Percentiles rank a stretch among this genome's conserved stretches.
Conservation (phyloP, 768 basidiomycete genomes). For the Austroboletus eburneus region DNA sequence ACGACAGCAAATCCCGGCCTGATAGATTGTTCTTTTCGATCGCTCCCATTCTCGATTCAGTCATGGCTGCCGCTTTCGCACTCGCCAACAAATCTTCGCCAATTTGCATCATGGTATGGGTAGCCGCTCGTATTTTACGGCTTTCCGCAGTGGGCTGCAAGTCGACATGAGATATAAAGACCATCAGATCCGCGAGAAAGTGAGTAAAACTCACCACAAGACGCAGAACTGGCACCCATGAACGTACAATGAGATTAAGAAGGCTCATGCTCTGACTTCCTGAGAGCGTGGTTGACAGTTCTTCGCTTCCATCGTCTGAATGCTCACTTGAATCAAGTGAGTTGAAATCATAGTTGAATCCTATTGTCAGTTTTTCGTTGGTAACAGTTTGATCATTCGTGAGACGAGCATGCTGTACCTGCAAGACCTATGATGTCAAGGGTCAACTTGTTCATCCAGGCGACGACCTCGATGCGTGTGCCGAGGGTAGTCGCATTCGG, state of each 20-base stretch:
- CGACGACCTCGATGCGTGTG: conserved; percentile 28
- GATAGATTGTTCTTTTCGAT: conserved; percentile 32
- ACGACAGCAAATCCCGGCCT: conserved; percentile 48
- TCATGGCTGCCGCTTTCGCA: conserved; percentile 42
- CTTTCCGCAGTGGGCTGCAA: conserved; percentile 20
- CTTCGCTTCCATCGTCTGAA: no score
- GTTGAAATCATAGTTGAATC: no score
- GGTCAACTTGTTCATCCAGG: conserved; percentile 34
- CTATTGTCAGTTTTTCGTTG: no score
- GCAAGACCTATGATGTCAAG: conserved; percentile 42
- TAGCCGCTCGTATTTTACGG: conserved; percentile 26
- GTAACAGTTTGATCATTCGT: no score
- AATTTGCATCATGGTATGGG: conserved; percentile 44
- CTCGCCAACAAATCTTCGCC: conserved; percentile 45
- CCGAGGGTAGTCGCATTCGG: conserved; percentile 13
- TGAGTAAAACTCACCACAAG: no score
- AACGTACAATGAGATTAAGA: no score
- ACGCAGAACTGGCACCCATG: no score
- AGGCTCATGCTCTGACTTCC: no score
- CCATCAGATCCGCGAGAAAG: no score
- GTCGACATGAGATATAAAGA: not conserved
- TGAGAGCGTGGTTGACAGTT: no score
- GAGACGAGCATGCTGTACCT: conserved; percentile 18
- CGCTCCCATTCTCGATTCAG: conserved; percentile 18
- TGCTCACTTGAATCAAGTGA: no score